Evolutionary conservation across 2,329 filamentous ascomycete genomes (phyloP), one percentile per base, ranked within the genome.

Genomic region (Calonectria henricotiae): DNA sequence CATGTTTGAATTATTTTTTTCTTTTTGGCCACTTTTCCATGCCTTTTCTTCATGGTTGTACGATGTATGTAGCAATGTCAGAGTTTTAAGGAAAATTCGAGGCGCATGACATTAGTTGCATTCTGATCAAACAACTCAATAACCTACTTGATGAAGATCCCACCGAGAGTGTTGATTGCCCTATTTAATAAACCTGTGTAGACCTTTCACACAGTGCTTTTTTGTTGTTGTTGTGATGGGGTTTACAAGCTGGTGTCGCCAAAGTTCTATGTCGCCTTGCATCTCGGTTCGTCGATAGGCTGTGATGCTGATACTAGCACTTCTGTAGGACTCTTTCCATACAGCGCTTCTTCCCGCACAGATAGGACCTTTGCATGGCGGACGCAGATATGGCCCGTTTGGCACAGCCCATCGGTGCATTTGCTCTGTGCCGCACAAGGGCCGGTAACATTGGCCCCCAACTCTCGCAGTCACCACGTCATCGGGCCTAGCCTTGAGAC

Each of bases 341-440:
- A 58, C 72, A 76, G 1, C 73, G 69, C 32, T 62, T 69, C 67
- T 69, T 72, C 6, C 74, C 73, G 46, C 74, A 75, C 54, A 20
- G 32, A 54, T 73, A 76, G 17, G 73, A 72, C 54, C 70, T 46
- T 74, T 71, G 62, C 62, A 30, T 30, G 27, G 27, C 7, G 74
- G 41, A 74, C 71, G 35, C 71, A 76, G 23, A 72, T 20, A 51
- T 69, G 17, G 37, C 70, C 66, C 20, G 32, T 39, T 7, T 64
- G 62, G 25, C 74, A 76, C 11, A 41, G 51, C 20, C 51, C 67
- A 25, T 71, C 61, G 49, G 65, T 64, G 61, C 73, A 75, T 66
- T 75, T 71, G 39, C 62, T 62, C 54, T 67, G 63, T n/a, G 64
- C 63, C 27, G 62, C 51, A 62, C 74, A 75, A 9, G 74, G 73